Conservation (phyloP, 2,329 filamentous ascomycete species). For the Cladosporium sp. region DNA sequence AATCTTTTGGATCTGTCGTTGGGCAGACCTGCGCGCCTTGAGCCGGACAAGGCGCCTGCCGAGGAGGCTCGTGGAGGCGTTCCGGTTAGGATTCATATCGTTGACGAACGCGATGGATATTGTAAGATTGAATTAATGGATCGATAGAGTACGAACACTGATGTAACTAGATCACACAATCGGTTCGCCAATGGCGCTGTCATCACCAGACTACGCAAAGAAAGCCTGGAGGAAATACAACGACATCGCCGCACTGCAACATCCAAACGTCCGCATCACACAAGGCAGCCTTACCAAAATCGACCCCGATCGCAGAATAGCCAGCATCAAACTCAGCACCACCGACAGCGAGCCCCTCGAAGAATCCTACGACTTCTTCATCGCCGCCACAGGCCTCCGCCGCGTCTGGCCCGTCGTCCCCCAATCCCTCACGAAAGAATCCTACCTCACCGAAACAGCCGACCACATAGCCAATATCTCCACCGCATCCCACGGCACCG, state of each 20-base stretch:
- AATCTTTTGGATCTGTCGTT: slow-evolving; percentile 62
- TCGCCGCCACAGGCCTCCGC: slow-evolving; percentile 64
- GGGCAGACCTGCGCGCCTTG: slow-evolving; percentile 48
- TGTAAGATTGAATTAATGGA: slow-evolving; percentile 43
- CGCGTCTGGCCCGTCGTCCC: slow-evolving; percentile 69
- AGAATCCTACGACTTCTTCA: slow-evolving; percentile 63
- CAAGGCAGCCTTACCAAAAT: slow-evolving; percentile 59
- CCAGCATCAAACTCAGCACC: slow-evolving; percentile 41
- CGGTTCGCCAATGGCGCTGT: slow-evolving; percentile 66
- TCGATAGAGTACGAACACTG: background rate
- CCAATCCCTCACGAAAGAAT: slow-evolving; percentile 54
- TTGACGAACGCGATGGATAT: slow-evolving; percentile 77
- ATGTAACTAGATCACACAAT: slow-evolving; percentile 65
- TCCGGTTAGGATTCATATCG: slow-evolving; percentile 62
- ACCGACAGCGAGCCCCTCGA: slow-evolving; percentile 23
- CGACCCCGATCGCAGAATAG: slow-evolving; percentile 56
- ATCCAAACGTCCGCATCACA: slow-evolving; percentile 56
- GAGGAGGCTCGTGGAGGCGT: slow-evolving; percentile 22
- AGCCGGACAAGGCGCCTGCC: slow-evolving; percentile 17
- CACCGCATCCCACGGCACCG: slow-evolving; percentile 51
- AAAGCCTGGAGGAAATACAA: slow-evolving; percentile 66
- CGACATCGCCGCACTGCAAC: slow-evolving; percentile 60
- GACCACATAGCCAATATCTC: slow-evolving; percentile 52
- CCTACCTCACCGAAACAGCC: slow-evolving; percentile 57
- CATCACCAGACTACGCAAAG: slow-evolving; percentile 55